These are phyloP conservation scores for Suhomyces guaymorum DNA, from an alignment of 1,139 yeast species.

Conservation along the genomic window DNA sequence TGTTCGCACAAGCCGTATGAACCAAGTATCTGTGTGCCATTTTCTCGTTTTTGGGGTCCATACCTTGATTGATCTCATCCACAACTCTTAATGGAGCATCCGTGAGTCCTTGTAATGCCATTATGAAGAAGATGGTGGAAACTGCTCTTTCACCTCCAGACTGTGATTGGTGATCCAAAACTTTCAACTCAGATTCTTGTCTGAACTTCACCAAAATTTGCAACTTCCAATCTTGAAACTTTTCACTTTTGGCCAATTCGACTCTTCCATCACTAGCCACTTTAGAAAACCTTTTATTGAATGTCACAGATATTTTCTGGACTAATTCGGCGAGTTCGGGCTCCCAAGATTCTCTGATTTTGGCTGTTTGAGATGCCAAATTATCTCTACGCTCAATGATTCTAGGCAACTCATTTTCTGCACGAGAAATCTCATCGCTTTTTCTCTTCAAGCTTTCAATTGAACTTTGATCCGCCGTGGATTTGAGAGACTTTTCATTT, in stretches of 20 bases:
- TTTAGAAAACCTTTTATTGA: slow-evolving; percentile 62
- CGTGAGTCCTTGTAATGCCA: slow-evolving; percentile 89
- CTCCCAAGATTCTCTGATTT: slow-evolving; percentile 54
- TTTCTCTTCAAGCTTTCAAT: slow-evolving; percentile 35
- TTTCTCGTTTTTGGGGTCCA: slow-evolving; percentile 93
- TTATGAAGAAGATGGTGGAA: slow-evolving; percentile 84
- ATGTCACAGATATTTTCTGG: slow-evolving; percentile 56
- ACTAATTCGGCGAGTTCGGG: slow-evolving; percentile 55
- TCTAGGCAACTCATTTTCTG: slow-evolving; percentile 37
- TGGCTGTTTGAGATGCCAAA: slow-evolving; percentile 38
- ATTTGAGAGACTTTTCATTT: slow-evolving; percentile 41
- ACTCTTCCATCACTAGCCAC: slow-evolving; percentile 90
- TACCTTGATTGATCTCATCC: slow-evolving; percentile 98
- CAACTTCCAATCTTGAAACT: slow-evolving; percentile 76
- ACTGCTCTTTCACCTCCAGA: slow-evolving; percentile 99
- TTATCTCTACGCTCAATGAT: slow-evolving; percentile 26
- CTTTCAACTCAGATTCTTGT: slow-evolving; percentile 66
- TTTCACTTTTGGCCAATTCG: slow-evolving; percentile 51
- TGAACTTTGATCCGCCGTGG: slow-evolving; percentile 43
- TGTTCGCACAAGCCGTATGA: slow-evolving; percentile 70
- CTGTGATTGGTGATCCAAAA: slow-evolving; percentile 81
- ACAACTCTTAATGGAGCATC: slow-evolving; percentile 92
- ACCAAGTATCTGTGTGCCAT: slow-evolving; percentile 86
- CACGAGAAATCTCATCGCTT: slow-evolving; percentile 30
- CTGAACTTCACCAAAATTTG: slow-evolving; percentile 86